Conservation (phyloP, 768 basidiomycete genomes). For the Obba rivulosa region DNA sequence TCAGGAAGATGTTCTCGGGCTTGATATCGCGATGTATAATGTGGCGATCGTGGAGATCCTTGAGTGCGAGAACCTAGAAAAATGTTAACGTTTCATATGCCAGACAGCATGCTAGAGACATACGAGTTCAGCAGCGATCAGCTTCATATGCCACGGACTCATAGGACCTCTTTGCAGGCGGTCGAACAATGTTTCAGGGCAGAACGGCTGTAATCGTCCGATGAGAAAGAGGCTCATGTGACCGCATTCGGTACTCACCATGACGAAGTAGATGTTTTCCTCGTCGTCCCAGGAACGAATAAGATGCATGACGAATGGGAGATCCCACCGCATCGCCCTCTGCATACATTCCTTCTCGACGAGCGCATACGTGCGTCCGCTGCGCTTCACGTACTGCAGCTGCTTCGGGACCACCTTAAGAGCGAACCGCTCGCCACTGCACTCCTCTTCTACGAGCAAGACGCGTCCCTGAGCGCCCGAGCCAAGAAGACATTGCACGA, state of each 20-base stretch:
- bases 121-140: no score
- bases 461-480: slow-evolving; percentile 16
- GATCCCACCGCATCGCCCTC: slow-evolving; percentile 2
- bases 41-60: slow-evolving; percentile 12
- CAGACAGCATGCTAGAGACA: no score
- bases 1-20: slow-evolving; percentile 21
- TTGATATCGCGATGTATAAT: slow-evolving; percentile 26
- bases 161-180: background rate
- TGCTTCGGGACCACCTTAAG: slow-evolving; percentile 22
- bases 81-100: no score
- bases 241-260: slow-evolving; percentile 15
- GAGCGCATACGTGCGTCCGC: background rate
- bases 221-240: background rate
- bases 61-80: slow-evolving; percentile 12
- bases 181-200: slow-evolving; percentile 5
- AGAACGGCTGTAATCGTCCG: slow-evolving; percentile 3
- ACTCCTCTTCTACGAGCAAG: slow-evolving; percentile 8
- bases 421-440: slow-evolving; percentile 11
- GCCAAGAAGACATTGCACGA: slow-evolving; percentile 6
- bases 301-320: slow-evolving; percentile 11
- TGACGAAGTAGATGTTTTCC: slow-evolving; percentile 21
- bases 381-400: background rate
- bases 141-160: no score
- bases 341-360: slow-evolving; percentile 14
- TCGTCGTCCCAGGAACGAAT: slow-evolving; percentile 18